phyloP scores from a whole-genome alignment of 345 rosid species.

The Lumnitzera racemosa region DNA sequence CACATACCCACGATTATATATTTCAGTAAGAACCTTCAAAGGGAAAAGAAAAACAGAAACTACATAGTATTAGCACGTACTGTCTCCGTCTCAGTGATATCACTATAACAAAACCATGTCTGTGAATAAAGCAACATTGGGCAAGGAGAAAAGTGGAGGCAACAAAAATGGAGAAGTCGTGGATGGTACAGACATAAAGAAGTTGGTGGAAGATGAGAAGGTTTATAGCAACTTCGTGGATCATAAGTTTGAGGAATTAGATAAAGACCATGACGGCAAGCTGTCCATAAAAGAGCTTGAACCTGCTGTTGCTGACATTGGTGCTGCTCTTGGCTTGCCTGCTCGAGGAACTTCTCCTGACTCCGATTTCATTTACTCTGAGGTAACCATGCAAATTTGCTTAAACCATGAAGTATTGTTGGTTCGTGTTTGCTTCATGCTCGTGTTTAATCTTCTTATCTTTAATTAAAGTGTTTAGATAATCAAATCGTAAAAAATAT shows the following conservation, averaged over 20 bases:
- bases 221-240: conserved; percentile 72
- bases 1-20: too few species aligned
- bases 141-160: conserved; percentile 4
- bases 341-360: conserved; percentile 69
- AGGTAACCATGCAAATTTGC: conserved; percentile 28
- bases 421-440: neutral
- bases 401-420: neutral
- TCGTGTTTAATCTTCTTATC: too few species aligned
- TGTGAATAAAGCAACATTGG: neutral
- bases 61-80: too few species aligned
- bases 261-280: conserved; percentile 68
- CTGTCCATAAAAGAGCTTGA: conserved; percentile 79
- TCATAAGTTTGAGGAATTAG: conserved; percentile 73
- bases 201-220: conserved; percentile 76
- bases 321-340: conserved; percentile 91
- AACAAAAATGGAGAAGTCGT: conserved; percentile 23
- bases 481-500: too few species aligned
- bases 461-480: too few species aligned
- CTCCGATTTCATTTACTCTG: conserved; percentile 79
- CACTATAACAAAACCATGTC: too few species aligned
- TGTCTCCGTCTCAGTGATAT: too few species aligned
- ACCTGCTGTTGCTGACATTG: conserved; percentile 93
- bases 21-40: too few species aligned
- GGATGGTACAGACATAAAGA: conserved; percentile 88
- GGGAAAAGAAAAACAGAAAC: too few species aligned